These are phyloP conservation scores for Fusarium sp. DNA, from an alignment of 2,329 filamentous ascomycete genomes.

Conservation along the genomic window DNA sequence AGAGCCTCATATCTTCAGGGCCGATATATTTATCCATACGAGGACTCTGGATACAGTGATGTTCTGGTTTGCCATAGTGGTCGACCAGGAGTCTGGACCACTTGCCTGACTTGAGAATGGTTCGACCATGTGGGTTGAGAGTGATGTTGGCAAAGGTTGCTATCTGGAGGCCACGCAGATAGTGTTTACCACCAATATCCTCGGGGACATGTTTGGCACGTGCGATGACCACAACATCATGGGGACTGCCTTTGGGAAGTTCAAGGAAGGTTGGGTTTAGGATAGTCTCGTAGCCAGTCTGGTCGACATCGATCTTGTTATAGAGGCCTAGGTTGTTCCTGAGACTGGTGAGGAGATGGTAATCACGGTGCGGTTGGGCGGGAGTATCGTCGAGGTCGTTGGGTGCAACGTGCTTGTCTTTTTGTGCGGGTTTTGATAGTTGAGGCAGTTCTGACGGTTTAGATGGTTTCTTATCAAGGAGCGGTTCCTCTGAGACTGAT, in stretches of 20 bases:
- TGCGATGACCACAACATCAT: conserved; percentile 37
- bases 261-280: conserved; percentile 35
- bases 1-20: conserved; percentile 41
- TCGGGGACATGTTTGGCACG: conserved; percentile 20
- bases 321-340: conserved; percentile 37
- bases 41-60: conserved; percentile 34
- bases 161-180: conserved; percentile 29
- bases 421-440: not conserved
- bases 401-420: not conserved
- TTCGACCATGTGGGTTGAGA: conserved; percentile 12
- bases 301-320: conserved; percentile 27
- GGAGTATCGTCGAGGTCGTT: conserved; percentile 1
- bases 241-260: conserved; percentile 17
- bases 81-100: conserved; percentile 33
- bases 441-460: too few species aligned
- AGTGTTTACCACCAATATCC: conserved; percentile 17
- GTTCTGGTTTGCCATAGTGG: conserved; percentile 28
- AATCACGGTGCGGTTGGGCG: conserved; percentile 16
- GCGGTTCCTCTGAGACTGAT: conserved; percentile 18
- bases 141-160: conserved; percentile 34
- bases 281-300: conserved; percentile 29
- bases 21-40: conserved; percentile 38
- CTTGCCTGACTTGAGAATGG: conserved; percentile 5
- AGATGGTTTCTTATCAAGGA: conserved; percentile 25
- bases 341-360: conserved; percentile 29